Base-by-base conservation (phyloP, 2,329 filamentous ascomycete species). In the Pseudocercospora musae region DNA sequence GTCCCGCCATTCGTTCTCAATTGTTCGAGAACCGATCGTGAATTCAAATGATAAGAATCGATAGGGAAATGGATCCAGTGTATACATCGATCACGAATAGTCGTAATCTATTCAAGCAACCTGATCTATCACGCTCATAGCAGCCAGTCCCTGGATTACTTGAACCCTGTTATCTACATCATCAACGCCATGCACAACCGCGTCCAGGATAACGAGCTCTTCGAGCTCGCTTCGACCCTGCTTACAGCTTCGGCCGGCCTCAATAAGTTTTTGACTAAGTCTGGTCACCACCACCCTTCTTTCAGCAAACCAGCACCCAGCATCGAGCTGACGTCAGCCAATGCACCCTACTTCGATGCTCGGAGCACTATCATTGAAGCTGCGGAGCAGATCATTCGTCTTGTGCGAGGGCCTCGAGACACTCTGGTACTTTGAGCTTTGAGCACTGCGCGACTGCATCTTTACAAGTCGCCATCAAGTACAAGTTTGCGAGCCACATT, bases 321-420 rank as follows among this genome's bases (percentile, higher is more conserved):
- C 11, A 49, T 62, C 6, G 44, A 55, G 11, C 54, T 58, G 27
- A 58, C 55, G 23, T 33, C 54, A 23, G 46, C 46, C 10, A 62
- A 62, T 18, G 50, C 57, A 23, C 37, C 59, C 1, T 62, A 58
- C 23, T 62, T 58, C 23, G 59, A 62, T 29, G 54, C 59, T 20
- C 57, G 59, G 48, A 62, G 59, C 33, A 50, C 59, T 7, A 58
- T 62, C 18, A 55, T 62, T 10, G 59, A 62, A 44, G 59, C 59
- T 27, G 59, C 59, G 11, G 59, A 62, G 46, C 59, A 62, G 20
- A 50, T 62, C 33, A 62, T 62, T 2, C 59, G 59, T n/a, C 59
- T 62, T 31, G 59, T 58, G 40, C 46, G 59, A 21, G 59, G 59
- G 42, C 59, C 59, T 9, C 54, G 59, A 23, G 59, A 62, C 11